A percentile compares a stretch with the other conserved stretches of the same genome.
Conservation (phyloP, 2,329 filamentous ascomycete genomes). For the Hirsutella rhossiliensis region DNA sequence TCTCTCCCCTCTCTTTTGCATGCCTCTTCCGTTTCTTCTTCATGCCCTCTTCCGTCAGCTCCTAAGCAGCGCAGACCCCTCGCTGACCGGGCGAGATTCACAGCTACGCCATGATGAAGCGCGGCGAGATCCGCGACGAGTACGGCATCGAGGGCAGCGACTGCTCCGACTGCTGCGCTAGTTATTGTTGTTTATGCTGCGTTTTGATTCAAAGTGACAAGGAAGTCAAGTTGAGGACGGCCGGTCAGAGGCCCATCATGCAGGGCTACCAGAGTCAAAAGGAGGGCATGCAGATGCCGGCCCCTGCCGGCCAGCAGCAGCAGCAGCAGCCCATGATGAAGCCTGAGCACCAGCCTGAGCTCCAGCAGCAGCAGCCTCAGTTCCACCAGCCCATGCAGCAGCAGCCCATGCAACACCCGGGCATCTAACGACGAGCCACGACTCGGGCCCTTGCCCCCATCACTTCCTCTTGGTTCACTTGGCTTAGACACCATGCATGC, state of each 20-base stretch:
- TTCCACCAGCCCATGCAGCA: conserved; percentile 2
- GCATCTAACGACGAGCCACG: no score
- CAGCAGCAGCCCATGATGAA: conserved; percentile 1
- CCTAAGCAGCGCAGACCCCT: not conserved
- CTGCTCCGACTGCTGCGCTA: conserved; percentile 35
- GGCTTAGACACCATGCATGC: no score
- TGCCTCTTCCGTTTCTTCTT: not conserved
- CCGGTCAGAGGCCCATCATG: conserved; percentile 13
- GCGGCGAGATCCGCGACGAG: conserved; percentile 37
- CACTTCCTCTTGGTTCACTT: no score
- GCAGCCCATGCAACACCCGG: not conserved
- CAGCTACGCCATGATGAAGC: conserved; percentile 38
- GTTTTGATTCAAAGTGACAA: conserved; percentile 46
- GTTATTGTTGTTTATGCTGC: conserved; percentile 45
- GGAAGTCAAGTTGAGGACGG: conserved; percentile 27
- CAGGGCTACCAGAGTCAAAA: conserved; percentile 25
- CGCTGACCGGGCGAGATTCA: not conserved
- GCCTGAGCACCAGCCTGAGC: not conserved
- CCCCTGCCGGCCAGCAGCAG: conserved; percentile 1
- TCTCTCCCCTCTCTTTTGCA: not conserved
- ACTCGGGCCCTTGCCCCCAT: no score
- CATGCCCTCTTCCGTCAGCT: not conserved
- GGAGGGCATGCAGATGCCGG: conserved; percentile 24
- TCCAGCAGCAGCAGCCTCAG: conserved; percentile 1
- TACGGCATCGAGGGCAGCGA: conserved; percentile 40